Conservation (phyloP, 805 yeast species). For the Cyberlindnera subsufficiens region DNA sequence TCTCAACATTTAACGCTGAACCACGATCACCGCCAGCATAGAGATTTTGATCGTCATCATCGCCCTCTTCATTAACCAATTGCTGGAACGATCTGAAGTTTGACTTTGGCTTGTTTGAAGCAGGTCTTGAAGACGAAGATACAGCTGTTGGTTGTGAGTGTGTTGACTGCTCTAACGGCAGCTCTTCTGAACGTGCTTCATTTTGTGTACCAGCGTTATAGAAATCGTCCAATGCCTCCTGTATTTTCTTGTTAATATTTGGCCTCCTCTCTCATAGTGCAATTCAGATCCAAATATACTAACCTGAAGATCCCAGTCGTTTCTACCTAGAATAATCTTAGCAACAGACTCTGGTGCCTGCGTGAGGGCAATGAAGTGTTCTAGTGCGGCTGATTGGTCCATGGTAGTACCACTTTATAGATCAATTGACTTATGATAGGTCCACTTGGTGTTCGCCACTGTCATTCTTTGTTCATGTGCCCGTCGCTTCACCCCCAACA, state of each 20-base stretch:
- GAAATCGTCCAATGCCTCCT: constrained; percentile 28
- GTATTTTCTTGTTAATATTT: constrained; percentile 2
- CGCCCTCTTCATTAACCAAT: constrained; percentile 33
- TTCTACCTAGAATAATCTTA: constrained; percentile 14
- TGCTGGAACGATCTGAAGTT: constrained; percentile 35
- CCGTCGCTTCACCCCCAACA: no score
- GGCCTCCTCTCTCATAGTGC: neutral
- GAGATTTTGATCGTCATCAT: constrained; percentile 52
- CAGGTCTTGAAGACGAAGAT: neutral
- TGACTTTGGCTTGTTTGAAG: constrained; percentile 11
- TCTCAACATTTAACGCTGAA: constrained; percentile 74
- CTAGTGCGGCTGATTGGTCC: constrained; percentile 8
- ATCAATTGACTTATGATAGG: neutral
- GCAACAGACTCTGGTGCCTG: constrained; percentile 19
- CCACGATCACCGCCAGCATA: constrained; percentile 67
- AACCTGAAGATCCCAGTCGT: constrained; percentile 24
- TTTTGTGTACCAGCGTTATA: constrained; percentile 21
- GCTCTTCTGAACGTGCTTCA: neutral
- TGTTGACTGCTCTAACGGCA: neutral
- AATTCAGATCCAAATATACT: neutral
- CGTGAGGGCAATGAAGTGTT: constrained; percentile 17
- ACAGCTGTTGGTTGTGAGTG: constrained; percentile 8
- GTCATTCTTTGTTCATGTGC: neutral
- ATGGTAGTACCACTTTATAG: neutral
- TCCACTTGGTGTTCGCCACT: no score